Base-by-base conservation (phyloP, 1,284 basidiomycete genomes). In the Pholiota adiposa region DNA sequence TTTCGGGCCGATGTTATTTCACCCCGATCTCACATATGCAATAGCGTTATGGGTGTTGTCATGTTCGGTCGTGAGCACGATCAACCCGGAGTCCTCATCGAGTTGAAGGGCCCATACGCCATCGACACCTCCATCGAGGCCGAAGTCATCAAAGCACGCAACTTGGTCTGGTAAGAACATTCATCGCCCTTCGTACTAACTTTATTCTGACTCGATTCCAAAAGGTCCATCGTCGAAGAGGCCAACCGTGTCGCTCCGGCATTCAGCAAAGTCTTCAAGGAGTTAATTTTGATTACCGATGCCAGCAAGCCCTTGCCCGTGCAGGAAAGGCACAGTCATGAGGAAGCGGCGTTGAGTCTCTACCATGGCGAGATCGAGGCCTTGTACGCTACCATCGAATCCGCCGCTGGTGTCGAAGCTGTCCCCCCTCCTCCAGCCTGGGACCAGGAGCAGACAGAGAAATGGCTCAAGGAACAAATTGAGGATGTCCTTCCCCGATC, bases 251-350 rank as follows among this genome's bases (percentile, higher is more conserved):
- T 63, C 7, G 73, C 72, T 4, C 78, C 77, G 2, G 69, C 70
- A 0, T 77, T 75, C 59, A 76, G 75, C 53, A 67, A 73, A 33
- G 72, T 80, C 14, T 77, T 72, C 65, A 77, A 77, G 56, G 77
- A 77, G 52, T 73, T 77, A 71, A 73, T 78, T 21, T 34, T 77
- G 0, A 56, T 77, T 21, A 64, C 72, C 0, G 64, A 67, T 0
- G 52, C 57, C 0, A 65, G 70, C 1, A 77, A 74, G 50, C 75
- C 73, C 12, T 62, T 78, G 12, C 70, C 72, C 64, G 73, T 3
- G 58, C 74, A 21, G 70, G 63, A 16, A 78, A 78, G 56, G 75
- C 0, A 75, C 74, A 0, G 71, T 78, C 11, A 71, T 71, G 68
- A 64, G 72, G 9, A 77, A 78, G 66, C 68, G 4, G 71, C 75